Base-by-base conservation (phyloP, 768 basidiomycete species). In the Udeniomyces megalosporus region DNA sequence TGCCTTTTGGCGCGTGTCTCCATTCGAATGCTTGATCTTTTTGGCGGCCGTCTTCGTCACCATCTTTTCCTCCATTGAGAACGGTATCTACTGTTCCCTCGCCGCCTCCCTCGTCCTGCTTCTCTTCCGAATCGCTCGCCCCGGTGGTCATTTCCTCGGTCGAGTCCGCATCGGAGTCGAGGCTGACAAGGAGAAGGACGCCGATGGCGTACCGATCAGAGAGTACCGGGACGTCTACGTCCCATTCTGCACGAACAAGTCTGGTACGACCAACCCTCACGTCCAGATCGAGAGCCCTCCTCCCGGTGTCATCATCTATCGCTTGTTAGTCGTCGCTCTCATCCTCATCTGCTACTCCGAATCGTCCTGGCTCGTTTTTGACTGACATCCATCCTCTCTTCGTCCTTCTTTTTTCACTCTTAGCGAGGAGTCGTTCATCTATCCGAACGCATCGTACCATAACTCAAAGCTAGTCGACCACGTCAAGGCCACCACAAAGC, bases 1-100 rank as follows among this genome's bases (percentile, higher is more conserved):
- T 74, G 78, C 80, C 2, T 99, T 84, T 78, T 99, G 95, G 95
- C 82, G 88, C 31, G 83, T 93, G 26, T 87, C 86, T 0, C 95
- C 95, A 0, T 75, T 96, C 54, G 95, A 99, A 70, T 91, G 57
- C 26, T 12, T 69, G 54, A 70, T 71, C 60, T 71, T 67, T 56
- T 58, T 69, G 28, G 66, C 63, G 24, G 68, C 69, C 22, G 70
- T 71, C 46, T 69, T 64, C 17, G 83, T 89, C 68, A 91, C 90
- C 10, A 73, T 99, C 51, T 97, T 97, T 77, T 83, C 86, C n/a
- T 81, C 82, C 24, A 92, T 97, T 68, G 95, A 97, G 42, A 50
- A 53, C 48, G 56, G 53, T 68, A 71, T 73, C 67, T 72, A 76
- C 72, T 69, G 71, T 57, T 88, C 91, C 12, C 83, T 97, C 67